phyloP scores from a whole-genome alignment of 805 yeast species.

The Pichia cephalocereana region DNA sequence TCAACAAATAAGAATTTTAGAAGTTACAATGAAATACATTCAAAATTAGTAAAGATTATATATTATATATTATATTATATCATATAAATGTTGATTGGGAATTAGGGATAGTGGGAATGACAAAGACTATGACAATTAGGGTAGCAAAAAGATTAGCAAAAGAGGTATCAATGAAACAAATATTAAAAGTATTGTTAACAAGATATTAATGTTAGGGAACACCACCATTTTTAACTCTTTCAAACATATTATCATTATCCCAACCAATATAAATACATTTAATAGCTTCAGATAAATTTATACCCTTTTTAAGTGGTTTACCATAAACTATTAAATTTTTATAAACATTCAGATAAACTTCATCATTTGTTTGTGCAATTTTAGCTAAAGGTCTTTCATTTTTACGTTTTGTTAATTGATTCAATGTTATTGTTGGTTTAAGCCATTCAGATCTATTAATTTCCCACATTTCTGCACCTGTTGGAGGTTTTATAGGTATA shows the following conservation, averaged over 20 bases:
- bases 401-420: slow-evolving; percentile 1
- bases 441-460: slow-evolving; percentile 63
- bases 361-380: slow-evolving; percentile 5
- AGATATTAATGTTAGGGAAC: slow-evolving; percentile 3
- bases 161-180: not conserved
- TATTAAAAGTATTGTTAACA: not conserved
- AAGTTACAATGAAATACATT: slow-evolving; percentile 38
- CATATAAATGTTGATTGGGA: no score
- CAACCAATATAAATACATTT: slow-evolving; percentile 76
- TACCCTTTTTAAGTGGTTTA: slow-evolving; percentile 54
- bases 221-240: slow-evolving; percentile 26
- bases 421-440: slow-evolving; percentile 20
- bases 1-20: slow-evolving; percentile 63
- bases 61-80: not conserved
- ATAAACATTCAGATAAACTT: slow-evolving; percentile 55
- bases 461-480: slow-evolving; percentile 54
- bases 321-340: slow-evolving; percentile 61
- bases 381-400: slow-evolving; percentile 27
- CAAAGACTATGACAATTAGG: not conserved
- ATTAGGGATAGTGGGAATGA: not conserved
- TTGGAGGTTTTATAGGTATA: no score
- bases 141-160: not conserved
- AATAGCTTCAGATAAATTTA: slow-evolving; percentile 67
- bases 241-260: slow-evolving; percentile 60
- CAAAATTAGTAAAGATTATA: not conserved